Evolutionary conservation across 169 alveolate genomes (phyloP).

Genomic region (Ichthyophthirius multifiliis): DNA sequence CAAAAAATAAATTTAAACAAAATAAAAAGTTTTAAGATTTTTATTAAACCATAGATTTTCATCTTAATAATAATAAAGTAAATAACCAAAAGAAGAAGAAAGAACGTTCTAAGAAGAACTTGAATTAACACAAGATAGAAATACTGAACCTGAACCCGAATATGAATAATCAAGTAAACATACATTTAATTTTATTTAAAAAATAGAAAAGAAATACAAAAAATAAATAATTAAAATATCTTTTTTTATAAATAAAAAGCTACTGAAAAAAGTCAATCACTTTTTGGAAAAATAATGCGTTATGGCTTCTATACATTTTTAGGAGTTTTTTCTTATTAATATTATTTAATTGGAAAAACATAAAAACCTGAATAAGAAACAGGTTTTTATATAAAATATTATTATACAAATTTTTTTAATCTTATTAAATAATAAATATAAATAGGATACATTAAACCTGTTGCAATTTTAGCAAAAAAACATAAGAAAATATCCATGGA

Average conservation of each 20-base stretch:
- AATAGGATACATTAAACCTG: conserved; percentile 22
- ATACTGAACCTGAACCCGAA: background rate
- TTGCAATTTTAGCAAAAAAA: conserved; percentile 13
- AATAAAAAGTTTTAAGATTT: too few relatives aligned
- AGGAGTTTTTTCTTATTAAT: background rate
- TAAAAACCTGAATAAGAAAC: conserved; percentile 54
- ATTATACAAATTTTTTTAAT: background rate
- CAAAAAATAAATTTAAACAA: too few relatives aligned
- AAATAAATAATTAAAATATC: too few relatives aligned
- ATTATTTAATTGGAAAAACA: background rate
- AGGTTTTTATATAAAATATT: background rate
- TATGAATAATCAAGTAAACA: background rate
- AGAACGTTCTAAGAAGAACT: too few relatives aligned
- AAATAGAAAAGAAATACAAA: background rate
- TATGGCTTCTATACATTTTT: background rate
- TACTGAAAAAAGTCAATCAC: background rate
- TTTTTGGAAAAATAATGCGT: background rate
- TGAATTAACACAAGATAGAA: too few relatives aligned
- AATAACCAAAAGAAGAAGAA: too few relatives aligned
- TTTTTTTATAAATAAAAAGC: background rate
- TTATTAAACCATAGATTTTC: too few relatives aligned
- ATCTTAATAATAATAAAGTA: too few relatives aligned
- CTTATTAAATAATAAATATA: background rate
- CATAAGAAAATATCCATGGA: conserved; percentile 27
- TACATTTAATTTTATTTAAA: background rate